Evolutionary conservation across 1,139 yeast genomes (phyloP), one percentile per base, ranked within the genome.

Genomic region (Pichia norvegensis): DNA sequence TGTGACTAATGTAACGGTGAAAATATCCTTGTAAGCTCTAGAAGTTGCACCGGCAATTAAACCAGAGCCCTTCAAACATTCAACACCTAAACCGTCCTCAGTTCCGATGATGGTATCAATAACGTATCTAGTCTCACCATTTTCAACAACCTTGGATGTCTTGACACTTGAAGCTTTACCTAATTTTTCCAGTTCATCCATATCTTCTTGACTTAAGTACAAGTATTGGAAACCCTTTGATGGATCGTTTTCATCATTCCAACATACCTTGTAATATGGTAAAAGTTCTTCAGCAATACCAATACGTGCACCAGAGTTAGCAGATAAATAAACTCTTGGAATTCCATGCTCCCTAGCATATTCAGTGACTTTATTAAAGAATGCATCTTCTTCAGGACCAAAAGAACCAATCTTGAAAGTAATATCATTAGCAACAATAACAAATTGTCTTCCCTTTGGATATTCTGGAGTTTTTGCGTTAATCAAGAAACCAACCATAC

Each of bases 31-130:
- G 77, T 92, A 92, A 35, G 98, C 98, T 66, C 88, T 83, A 7
- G 97, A 85, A 44, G 98, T 92, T 38, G 95, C 96, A 68, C 98
- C 98, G 31, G 98, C 98, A 71, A 92, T 92, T 60, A 92, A 76
- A 70, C 98, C 98, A 45, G 97, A 90, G 40, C 98, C 98, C 69
- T 82, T 81, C 69, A 92, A 79, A 78, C 97, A 92, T 68, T 92
- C 98, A 52, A 92, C 98, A 73, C 98, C 98, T 53, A 94, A 74
- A 44, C 97, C 97, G 57, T 92, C 96, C 65, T 90, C 96, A 49
- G 85, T 79, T 69, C 97, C 97, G 64, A 92, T 78, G 59, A 92
- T 81, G 43, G 95, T 78, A 52, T 79, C 85, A 63, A 92, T 86
- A 57, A 84, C 76, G 63, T 78, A 75, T 62, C 97, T 80, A 51